Evolutionary conservation across 2,329 filamentous ascomycete genomes (phyloP).

Genomic region (Penicillium sp.): DNA sequence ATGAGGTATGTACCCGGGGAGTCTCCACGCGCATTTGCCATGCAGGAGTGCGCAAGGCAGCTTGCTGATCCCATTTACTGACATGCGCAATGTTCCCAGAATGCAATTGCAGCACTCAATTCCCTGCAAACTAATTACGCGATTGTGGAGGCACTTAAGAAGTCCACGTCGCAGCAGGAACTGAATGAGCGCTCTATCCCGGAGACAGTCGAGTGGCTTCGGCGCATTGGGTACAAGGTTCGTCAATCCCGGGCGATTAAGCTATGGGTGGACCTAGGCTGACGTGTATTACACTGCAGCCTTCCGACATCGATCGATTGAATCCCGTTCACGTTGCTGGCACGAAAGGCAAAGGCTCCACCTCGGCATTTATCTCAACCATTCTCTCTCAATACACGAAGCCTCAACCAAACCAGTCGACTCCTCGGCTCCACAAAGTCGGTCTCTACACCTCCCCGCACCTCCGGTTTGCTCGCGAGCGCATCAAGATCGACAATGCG

Average conservation of each 20-base stretch:
- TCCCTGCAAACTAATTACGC: slow-evolving; percentile 77
- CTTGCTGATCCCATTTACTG: slow-evolving; percentile 6
- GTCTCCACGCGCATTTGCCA: not conserved
- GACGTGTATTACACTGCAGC: slow-evolving; percentile 42
- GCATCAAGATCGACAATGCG: slow-evolving; percentile 74
- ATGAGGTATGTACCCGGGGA: slow-evolving; percentile 32
- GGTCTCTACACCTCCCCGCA: slow-evolving; percentile 87
- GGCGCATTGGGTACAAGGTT: slow-evolving; percentile 72
- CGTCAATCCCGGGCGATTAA: slow-evolving; percentile 26
- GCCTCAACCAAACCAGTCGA: slow-evolving; percentile 21
- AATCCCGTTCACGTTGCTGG: slow-evolving; percentile 81
- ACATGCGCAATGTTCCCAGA: slow-evolving; percentile 39
- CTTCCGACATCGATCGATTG: slow-evolving; percentile 59
- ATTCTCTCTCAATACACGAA: slow-evolving; percentile 66
- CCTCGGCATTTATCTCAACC: slow-evolving; percentile 77
- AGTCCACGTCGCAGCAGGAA: slow-evolving; percentile 60
- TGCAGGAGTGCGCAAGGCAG: not conserved
- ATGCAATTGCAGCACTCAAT: slow-evolving; percentile 72
- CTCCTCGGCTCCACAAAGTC: slow-evolving; percentile 52
- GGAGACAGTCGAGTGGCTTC: slow-evolving; percentile 77
- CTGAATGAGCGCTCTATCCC: slow-evolving; percentile 75
- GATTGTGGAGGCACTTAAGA: slow-evolving; percentile 72
- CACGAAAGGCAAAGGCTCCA: slow-evolving; percentile 92
- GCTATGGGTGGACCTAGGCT: not conserved
- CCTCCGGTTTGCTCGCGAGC: slow-evolving; percentile 76